A percentile compares a stretch with the other conserved stretches of the same genome.
Evolutionary conservation across 225 moss, liverwort and hornwort genomes (phyloP).

Genomic region (Marchantia polymorpha): DNA sequence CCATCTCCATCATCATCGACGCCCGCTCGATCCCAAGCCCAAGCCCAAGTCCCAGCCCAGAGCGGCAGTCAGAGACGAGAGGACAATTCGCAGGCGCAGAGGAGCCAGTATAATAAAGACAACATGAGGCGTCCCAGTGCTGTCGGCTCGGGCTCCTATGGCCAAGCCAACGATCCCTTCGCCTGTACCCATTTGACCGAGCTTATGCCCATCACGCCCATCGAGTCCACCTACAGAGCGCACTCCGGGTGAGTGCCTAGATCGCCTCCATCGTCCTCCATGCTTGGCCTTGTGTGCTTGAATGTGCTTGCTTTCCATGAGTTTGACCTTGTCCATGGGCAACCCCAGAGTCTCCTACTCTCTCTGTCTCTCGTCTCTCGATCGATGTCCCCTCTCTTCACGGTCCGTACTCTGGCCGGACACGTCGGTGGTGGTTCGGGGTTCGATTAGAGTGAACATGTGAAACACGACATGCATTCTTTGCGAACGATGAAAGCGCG

Average conservation of each 20-base stretch:
- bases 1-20: neutral
- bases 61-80: neutral
- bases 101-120: neutral
- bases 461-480: too few species aligned
- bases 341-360: too few species aligned
- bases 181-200: slow-evolving; percentile 71
- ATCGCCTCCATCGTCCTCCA: neutral
- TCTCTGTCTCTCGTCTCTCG: too few species aligned
- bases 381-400: too few species aligned
- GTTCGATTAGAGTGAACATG: too few species aligned
- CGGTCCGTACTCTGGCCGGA: too few species aligned
- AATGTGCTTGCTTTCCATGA: too few species aligned
- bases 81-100: neutral
- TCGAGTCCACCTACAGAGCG: slow-evolving; percentile 69
- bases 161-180: slow-evolving; percentile 53
- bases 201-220: slow-evolving; percentile 50
- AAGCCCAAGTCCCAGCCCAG: neutral
- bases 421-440: too few species aligned
- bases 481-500: too few species aligned
- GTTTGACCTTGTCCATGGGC: too few species aligned
- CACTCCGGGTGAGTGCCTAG: slow-evolving; percentile 55
- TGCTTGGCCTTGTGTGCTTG: too few species aligned
- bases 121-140: slow-evolving; percentile 29
- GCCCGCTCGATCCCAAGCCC: neutral
- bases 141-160: neutral